phyloP scores from a whole-genome alignment of 2,329 filamentous ascomycete species.

The Colletotrichum tropicicola region DNA sequence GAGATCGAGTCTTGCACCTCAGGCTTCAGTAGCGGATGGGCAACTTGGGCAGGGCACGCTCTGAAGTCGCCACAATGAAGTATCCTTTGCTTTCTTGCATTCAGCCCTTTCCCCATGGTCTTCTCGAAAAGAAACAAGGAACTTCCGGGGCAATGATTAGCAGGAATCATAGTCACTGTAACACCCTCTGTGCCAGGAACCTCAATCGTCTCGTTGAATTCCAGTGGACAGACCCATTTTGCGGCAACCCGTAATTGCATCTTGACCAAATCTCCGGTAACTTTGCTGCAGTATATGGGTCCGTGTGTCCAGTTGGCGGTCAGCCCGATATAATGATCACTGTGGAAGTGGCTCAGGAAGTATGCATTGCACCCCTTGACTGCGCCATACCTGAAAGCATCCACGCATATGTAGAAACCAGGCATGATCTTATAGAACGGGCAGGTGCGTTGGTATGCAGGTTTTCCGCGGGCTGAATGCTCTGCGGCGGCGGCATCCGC shows the following conservation, averaged over 20 bases:
- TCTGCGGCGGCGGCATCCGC: slow-evolving; percentile 84
- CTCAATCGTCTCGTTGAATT: slow-evolving; percentile 83
- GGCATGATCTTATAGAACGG: slow-evolving; percentile 99
- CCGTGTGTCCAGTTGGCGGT: slow-evolving; percentile 91
- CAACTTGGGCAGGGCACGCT: slow-evolving; percentile 84
- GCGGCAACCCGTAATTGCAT: slow-evolving; percentile 87
- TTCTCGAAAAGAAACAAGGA: slow-evolving; percentile 95
- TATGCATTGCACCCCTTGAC: slow-evolving; percentile 93
- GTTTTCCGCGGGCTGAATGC: slow-evolving; percentile 80
- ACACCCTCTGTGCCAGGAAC: slow-evolving; percentile 86
- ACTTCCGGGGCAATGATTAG: slow-evolving; percentile 96
- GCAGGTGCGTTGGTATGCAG: slow-evolving; percentile 88
- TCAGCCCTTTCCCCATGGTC: slow-evolving; percentile 66
- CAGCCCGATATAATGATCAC: slow-evolving; percentile 94
- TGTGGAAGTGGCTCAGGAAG: slow-evolving; percentile 97
- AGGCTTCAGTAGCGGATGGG: slow-evolving; percentile 83
- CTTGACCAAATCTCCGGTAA: slow-evolving; percentile 89
- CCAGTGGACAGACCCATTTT: slow-evolving; percentile 84
- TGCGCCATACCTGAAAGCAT: slow-evolving; percentile 94
- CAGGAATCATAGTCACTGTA: slow-evolving; percentile 91
- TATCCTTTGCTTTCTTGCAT: slow-evolving; percentile 75
- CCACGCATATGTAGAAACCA: slow-evolving; percentile 90
- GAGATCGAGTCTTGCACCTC: slow-evolving; percentile 75
- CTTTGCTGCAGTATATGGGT: slow-evolving; percentile 94
- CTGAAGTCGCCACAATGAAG: slow-evolving; percentile 97